Base-by-base conservation (phyloP, 495 filamentous ascomycete genomes). In the Hypomontagnella monticulosa region DNA sequence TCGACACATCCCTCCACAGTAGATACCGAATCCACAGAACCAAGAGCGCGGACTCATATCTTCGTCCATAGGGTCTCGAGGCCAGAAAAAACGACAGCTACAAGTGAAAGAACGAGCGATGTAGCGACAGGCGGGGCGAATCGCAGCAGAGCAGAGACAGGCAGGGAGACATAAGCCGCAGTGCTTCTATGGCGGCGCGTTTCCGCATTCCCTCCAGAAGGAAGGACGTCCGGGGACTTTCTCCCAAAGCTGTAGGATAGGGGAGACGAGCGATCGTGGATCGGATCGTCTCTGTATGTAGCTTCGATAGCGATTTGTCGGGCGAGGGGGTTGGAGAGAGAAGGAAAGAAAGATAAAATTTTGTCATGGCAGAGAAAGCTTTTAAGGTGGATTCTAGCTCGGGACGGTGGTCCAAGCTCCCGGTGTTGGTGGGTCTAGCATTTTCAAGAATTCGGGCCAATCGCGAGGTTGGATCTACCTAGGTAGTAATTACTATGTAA, bases 231-330 rank as follows among this genome's bases (percentile, higher is more conserved):
- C 94, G 95, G 93, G 95, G 95, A 99, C 95, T 99, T 99, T 99
- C 93, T 95, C 94, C 95, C 92, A 91, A 97, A 97, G 92, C 92
- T 73, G 71, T 63, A 68, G 60, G 76, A 76, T 76, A 61, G 59
- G 73, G 66, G 73, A 76, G 66, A 73, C 73, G 67, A 75, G 52
- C 70, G 73, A 71, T 60, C 43, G 15, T 23, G 20, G 66, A 68
- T 65, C 66, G 58, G 67, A 76, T n/a, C 75, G 77, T 87, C 86
- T 95, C 91, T 88, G 92, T 96, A 81, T 90, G 95, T 96, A 91
- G 93, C 95, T 98, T 96, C 89, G 93, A 96, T 86, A 92, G 93
- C 95, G 95, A 97, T 96, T 91, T 89, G 93, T 97, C 87, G 94
- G 92, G 87, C 94, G 93, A 97, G 92, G 87, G 89, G 89, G 86